phyloP scores from a whole-genome alignment of 2,329 filamentous ascomycete genomes.

The Colletotrichum lini region DNA sequence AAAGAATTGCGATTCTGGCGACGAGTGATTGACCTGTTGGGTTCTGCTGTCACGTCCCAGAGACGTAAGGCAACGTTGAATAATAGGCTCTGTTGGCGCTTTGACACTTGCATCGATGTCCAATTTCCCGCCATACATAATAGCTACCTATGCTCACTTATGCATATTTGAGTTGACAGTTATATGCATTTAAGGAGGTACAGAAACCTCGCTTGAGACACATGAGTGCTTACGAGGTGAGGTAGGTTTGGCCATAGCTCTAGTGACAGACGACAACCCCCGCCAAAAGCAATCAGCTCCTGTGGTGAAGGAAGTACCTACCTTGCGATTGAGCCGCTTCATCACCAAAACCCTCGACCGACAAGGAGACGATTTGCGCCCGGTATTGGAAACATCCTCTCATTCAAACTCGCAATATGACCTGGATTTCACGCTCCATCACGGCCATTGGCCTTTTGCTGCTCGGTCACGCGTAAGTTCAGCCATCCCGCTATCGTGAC shows the following conservation, averaged over 20 bases:
- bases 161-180: no score
- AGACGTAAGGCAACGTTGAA: background rate
- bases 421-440: constrained; percentile 78
- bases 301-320: no score
- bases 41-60: background rate
- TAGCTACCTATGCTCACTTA: background rate
- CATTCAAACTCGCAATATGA: constrained; percentile 65
- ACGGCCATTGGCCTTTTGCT: constrained; percentile 83
- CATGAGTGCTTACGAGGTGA: no score
- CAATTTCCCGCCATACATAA: background rate
- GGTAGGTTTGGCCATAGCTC: no score
- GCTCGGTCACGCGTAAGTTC: constrained; percentile 86
- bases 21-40: background rate
- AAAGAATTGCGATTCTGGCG: background rate
- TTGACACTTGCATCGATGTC: background rate
- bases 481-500: background rate
- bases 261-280: background rate
- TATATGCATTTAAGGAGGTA: no score
- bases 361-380: background rate
- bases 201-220: no score
- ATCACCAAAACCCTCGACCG: background rate
- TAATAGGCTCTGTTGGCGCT: no score
- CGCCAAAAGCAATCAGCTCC: background rate
- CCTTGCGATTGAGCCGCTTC: background rate
- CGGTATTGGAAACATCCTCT: background rate